A percentile compares a stretch with the other conserved stretches of the same genome.
Conservation (phyloP, 176 grass and related monocot genomes). For the Cenchrus fungigraminus region DNA sequence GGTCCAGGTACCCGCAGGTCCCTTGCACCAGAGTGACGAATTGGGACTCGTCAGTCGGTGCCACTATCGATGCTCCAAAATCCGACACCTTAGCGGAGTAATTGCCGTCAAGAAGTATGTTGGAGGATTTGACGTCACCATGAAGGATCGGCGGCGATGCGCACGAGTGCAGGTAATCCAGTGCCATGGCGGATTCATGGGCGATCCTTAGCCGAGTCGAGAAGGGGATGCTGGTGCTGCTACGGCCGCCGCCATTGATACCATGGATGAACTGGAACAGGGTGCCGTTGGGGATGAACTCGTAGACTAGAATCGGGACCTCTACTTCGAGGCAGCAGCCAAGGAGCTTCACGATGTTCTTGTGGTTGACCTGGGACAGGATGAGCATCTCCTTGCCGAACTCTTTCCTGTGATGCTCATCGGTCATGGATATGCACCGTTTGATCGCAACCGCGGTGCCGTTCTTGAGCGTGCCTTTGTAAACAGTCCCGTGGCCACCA, state of each 20-base stretch:
- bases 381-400: slow-evolving; percentile 50
- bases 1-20: slow-evolving; percentile 50
- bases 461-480: slow-evolving; percentile 18
- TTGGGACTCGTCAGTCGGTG: slow-evolving; percentile 7
- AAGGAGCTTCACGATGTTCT: slow-evolving; percentile 42
- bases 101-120: slow-evolving; percentile 44
- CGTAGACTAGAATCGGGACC: slow-evolving; percentile 49
- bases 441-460: slow-evolving; percentile 29
- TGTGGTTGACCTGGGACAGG: slow-evolving; percentile 49
- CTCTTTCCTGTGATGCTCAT: slow-evolving; percentile 22
- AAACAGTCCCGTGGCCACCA: slow-evolving; percentile 32
- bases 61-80: slow-evolving; percentile 44
- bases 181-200: slow-evolving; percentile 42
- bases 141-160: slow-evolving; percentile 44
- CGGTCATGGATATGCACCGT: slow-evolving; percentile 20
- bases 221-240: background rate
- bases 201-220: slow-evolving; percentile 23
- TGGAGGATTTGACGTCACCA: slow-evolving; percentile 46
- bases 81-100: slow-evolving; percentile 42
- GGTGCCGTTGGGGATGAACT: slow-evolving; percentile 44
- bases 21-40: slow-evolving; percentile 46
- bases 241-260: too few species aligned
- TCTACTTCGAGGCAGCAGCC: slow-evolving; percentile 49
- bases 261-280: slow-evolving; percentile 39
- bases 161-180: slow-evolving; percentile 44